These are phyloP conservation scores for Sequoia sempervirens DNA, from an alignment of 75 land plant genomes.

Conservation along the genomic window DNA sequence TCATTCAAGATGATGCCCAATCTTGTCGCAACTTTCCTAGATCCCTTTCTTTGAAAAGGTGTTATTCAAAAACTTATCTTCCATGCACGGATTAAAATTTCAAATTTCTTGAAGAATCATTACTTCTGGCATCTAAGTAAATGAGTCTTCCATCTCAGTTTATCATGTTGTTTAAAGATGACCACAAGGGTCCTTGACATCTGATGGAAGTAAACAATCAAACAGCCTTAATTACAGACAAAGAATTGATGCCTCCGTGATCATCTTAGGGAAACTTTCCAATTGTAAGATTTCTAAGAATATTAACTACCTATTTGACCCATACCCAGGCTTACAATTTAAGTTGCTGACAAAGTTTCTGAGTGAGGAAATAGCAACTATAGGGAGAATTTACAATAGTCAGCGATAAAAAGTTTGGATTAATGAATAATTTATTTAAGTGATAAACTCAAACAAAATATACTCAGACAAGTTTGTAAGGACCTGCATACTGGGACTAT, in stretches of 20 bases:
- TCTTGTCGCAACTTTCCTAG: not conserved
- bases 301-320: not conserved
- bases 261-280: not conserved
- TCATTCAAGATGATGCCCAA: not conserved
- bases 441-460: not conserved
- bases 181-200: not conserved
- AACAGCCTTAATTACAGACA: not conserved
- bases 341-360: not conserved
- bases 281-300: not conserved
- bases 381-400: not conserved
- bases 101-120: not conserved
- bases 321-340: not conserved
- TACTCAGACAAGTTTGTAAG: not conserved
- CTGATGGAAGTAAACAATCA: not conserved
- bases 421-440: not conserved
- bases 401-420: not conserved
- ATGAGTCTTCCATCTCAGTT: not conserved
- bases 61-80: not conserved
- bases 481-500: slow-evolving; percentile 57
- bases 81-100: not conserved
- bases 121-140: not conserved
- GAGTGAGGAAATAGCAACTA: not conserved
- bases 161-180: not conserved
- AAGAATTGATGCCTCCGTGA: not conserved
- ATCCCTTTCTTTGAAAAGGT: not conserved